phyloP scores from a whole-genome alignment of 192 early-diverging fungal genomes.

The Umbelopsis ramanniana region DNA sequence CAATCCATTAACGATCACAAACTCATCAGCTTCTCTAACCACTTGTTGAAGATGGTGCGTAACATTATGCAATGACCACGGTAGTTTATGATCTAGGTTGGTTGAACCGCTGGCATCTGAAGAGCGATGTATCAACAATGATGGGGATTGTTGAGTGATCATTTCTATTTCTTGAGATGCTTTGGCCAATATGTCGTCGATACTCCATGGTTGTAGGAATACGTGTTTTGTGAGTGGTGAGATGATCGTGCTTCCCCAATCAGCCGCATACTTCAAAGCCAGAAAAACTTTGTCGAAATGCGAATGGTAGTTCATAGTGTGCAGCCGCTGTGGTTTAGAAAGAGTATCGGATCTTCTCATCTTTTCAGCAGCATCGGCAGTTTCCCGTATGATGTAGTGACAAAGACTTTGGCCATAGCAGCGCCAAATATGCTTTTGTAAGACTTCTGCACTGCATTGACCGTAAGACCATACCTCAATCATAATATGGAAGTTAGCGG shows the following conservation, averaged over 20 bases:
- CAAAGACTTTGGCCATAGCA: conserved; percentile 60
- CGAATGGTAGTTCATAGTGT: conserved; percentile 5
- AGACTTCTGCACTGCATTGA: conserved; percentile 36
- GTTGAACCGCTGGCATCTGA: neutral
- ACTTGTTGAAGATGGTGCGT: conserved; percentile 15
- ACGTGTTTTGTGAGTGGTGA: conserved; percentile 10
- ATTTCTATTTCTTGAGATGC: conserved; percentile 6
- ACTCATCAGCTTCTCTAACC: conserved; percentile 9
- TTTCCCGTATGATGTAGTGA: conserved; percentile 49
- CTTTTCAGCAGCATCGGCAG: neutral
- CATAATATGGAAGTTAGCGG: conserved; percentile 38
- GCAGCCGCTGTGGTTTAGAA: neutral
- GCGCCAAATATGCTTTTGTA: conserved; percentile 49
- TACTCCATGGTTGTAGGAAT: conserved; percentile 15
- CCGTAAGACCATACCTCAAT: conserved; percentile 59
- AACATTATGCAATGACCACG: conserved; percentile 1
- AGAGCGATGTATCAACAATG: conserved; percentile 4
- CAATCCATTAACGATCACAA: neutral
- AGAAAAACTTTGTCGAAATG: conserved; percentile 1
- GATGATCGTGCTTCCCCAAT: conserved; percentile 11
- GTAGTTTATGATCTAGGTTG: neutral
- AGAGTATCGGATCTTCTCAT: conserved; percentile 6
- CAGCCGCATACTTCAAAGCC: neutral
- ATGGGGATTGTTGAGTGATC: neutral
- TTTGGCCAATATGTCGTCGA: conserved; percentile 11